A percentile compares a stretch with the other conserved stretches of the same genome.
Conservation (phyloP, 352 stramenopile genomes). For the Phytophthora syringae region DNA sequence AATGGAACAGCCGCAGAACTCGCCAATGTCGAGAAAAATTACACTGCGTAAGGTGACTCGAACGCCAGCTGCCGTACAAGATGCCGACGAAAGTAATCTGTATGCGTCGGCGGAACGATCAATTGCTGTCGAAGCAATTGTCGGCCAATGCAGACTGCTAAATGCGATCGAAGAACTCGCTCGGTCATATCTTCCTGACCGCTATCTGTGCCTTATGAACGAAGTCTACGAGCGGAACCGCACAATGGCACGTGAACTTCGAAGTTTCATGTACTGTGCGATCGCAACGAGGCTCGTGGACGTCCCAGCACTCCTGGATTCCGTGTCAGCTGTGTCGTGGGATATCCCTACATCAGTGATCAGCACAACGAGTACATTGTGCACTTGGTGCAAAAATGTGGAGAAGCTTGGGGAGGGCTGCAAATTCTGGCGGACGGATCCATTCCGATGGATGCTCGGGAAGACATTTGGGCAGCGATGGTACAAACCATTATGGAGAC, state of each 20-base stretch:
- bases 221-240: slow-evolving; percentile 68
- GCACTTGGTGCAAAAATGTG: slow-evolving; percentile 79
- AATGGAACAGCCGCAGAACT: slow-evolving; percentile 25
- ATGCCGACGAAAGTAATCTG: slow-evolving; percentile 59
- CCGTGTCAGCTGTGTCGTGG: slow-evolving; percentile 65
- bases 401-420: slow-evolving; percentile 76
- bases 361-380: slow-evolving; percentile 85
- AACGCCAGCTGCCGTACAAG: slow-evolving; percentile 49
- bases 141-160: slow-evolving; percentile 66
- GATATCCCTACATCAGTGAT: slow-evolving; percentile 72
- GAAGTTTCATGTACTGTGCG: slow-evolving; percentile 67
- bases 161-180: slow-evolving; percentile 72
- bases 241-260: slow-evolving; percentile 57
- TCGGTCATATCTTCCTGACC: slow-evolving; percentile 65
- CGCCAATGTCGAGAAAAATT: slow-evolving; percentile 36
- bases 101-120: slow-evolving; percentile 69
- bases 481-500: slow-evolving; percentile 90
- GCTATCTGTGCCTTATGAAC: slow-evolving; percentile 74
- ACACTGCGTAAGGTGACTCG: slow-evolving; percentile 63
- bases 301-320: slow-evolving; percentile 44
- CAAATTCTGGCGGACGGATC: slow-evolving; percentile 71
- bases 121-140: slow-evolving; percentile 70
- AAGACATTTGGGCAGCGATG: slow-evolving; percentile 84
- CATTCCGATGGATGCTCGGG: slow-evolving; percentile 69
- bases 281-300: slow-evolving; percentile 60